Evolutionary conservation across 345 rosid genomes (phyloP).

Genomic region (Eucalyptus erythrocorys): DNA sequence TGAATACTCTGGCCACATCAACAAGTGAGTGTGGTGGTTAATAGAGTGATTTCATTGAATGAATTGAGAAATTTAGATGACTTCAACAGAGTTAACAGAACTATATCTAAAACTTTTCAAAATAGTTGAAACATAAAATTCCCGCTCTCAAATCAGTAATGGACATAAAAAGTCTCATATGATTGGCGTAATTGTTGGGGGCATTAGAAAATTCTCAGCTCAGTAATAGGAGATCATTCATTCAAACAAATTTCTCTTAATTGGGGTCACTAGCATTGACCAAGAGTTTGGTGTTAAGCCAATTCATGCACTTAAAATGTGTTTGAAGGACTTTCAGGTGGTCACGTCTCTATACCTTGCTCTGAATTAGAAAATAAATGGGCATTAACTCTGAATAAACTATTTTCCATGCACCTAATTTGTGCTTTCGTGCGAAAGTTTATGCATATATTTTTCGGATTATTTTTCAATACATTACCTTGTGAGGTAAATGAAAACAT

Average conservation of each 20-base stretch:
- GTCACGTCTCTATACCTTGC: not conserved
- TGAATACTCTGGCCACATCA: not conserved
- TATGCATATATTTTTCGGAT: not conserved
- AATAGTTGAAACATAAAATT: not conserved
- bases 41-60: not conserved
- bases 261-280: not conserved
- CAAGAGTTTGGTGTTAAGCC: not conserved
- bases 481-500: not conserved
- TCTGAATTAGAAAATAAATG: not conserved
- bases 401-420: not conserved
- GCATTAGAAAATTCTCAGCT: not conserved
- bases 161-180: not conserved
- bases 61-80: not conserved
- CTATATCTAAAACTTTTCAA: not conserved
- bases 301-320: rapidly evolving
- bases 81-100: not conserved
- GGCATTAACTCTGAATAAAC: not conserved
- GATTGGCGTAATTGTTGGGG: not conserved
- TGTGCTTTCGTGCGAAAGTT: not conserved
- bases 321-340: not conserved
- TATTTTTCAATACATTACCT: not conserved
- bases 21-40: not conserved
- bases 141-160: not conserved
- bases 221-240: not conserved
- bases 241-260: not conserved